phyloP scores from a whole-genome alignment of 768 basidiomycete species.

The Mrakia frigida region DNA sequence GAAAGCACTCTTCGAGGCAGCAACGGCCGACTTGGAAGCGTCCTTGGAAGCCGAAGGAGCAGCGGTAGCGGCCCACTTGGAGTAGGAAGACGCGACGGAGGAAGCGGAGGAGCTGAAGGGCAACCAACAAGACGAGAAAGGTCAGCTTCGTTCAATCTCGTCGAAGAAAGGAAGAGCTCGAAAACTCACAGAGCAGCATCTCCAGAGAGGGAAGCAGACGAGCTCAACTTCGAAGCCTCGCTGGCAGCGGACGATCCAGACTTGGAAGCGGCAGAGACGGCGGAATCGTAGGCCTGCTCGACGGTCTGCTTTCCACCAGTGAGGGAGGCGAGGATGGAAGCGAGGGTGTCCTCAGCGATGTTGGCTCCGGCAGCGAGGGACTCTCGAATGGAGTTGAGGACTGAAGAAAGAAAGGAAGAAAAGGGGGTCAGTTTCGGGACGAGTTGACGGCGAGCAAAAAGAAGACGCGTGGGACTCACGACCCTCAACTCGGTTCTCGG shows the following conservation, averaged over 20 bases:
- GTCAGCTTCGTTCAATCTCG: background rate
- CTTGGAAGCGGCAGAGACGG: constrained; percentile 38
- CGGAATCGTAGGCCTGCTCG: constrained; percentile 38
- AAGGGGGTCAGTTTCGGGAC: no score
- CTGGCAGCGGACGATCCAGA: constrained; percentile 12
- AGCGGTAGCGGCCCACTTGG: constrained; percentile 35
- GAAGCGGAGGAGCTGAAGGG: constrained; percentile 4
- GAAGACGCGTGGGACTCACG: constrained; percentile 16
- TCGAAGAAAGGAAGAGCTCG: background rate
- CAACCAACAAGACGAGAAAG: background rate
- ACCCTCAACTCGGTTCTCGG: constrained; percentile 55
- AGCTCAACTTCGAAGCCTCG: constrained; percentile 18
- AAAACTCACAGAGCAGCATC: constrained; percentile 34
- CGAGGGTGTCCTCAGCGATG: constrained; percentile 71
- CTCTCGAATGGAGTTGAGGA: constrained; percentile 61
- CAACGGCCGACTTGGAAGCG: constrained; percentile 37
- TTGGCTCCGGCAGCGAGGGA: constrained; percentile 63
- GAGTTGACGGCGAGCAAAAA: background rate
- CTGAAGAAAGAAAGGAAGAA: background rate
- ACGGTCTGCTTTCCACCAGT: constrained; percentile 36
- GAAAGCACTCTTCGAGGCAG: no score
- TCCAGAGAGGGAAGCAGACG: constrained; percentile 22
- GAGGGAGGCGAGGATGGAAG: constrained; percentile 44
- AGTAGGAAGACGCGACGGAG: constrained; percentile 32
- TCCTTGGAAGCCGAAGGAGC: constrained; percentile 30